Conservation (phyloP, 768 basidiomycete genomes). For the Baorangia bicolor region DNA sequence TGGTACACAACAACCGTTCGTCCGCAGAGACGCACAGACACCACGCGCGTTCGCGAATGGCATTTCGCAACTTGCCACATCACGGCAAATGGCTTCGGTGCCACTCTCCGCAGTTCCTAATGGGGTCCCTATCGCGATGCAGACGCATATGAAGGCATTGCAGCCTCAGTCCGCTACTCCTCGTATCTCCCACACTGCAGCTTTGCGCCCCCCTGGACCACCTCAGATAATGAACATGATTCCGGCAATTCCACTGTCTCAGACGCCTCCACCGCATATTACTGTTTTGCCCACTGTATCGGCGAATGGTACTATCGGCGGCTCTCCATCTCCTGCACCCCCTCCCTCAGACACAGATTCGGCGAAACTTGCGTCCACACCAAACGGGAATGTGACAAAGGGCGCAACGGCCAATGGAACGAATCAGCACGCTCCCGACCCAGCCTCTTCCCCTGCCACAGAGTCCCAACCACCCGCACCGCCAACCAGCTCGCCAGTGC, state of each 20-base stretch:
- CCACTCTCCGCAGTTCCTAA: slow-evolving; percentile 33
- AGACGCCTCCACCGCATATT: slow-evolving; percentile 36
- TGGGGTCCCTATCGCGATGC: slow-evolving; percentile 58
- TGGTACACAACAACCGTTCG: slow-evolving; percentile 29
- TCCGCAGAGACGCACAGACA: slow-evolving; percentile 28
- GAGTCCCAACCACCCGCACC: slow-evolving; percentile 26
- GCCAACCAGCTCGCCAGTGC: slow-evolving; percentile 38
- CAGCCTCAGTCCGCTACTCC: slow-evolving; percentile 49
- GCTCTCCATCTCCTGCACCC: slow-evolving; percentile 34
- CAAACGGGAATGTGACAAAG: slow-evolving; percentile 26
- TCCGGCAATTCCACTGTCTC: slow-evolving; percentile 29
- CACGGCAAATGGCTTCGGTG: slow-evolving; percentile 21
- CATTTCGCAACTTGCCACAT: slow-evolving; percentile 22
- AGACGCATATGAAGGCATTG: slow-evolving; percentile 62
- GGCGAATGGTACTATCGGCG: slow-evolving; percentile 36
- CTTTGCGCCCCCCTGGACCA: slow-evolving; percentile 33
- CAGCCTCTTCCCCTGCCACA: slow-evolving; percentile 2
- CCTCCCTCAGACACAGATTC: slow-evolving; percentile 45
- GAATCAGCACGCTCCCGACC: slow-evolving; percentile 25
- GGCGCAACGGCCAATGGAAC: slow-evolving; percentile 31
- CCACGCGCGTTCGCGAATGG: slow-evolving; percentile 26
- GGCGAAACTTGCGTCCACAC: slow-evolving; percentile 15
- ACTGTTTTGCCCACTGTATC: slow-evolving; percentile 23
- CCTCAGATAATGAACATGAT: slow-evolving; percentile 37
- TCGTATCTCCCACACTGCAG: slow-evolving; percentile 52